phyloP scores from a whole-genome alignment of 2,329 filamentous ascomycete species.

The Aspergillus novofumigatus region DNA sequence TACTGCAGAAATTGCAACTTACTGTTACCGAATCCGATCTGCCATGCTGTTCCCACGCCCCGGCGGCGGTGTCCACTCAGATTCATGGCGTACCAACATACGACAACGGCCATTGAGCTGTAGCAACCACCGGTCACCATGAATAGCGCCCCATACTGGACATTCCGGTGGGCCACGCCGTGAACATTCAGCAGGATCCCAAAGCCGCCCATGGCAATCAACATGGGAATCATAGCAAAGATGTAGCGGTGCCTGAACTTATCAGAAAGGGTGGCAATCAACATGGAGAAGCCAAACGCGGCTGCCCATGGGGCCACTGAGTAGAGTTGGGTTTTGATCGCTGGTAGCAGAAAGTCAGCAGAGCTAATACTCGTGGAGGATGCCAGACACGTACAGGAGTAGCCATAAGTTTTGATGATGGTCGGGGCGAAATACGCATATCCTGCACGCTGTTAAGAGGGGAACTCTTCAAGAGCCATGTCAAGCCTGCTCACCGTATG shows the following conservation, averaged over 20 bases:
- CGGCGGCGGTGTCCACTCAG: constrained; percentile 68
- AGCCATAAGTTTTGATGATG: constrained; percentile 66
- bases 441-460: constrained; percentile 25
- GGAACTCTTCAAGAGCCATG: background rate
- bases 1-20: constrained; percentile 10
- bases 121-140: constrained; percentile 76
- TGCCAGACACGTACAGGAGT: constrained; percentile 38
- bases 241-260: constrained; percentile 66
- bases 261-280: constrained; percentile 70
- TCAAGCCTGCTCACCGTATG: constrained; percentile 50
- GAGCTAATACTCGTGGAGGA: background rate
- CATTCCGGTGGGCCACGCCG: constrained; percentile 49
- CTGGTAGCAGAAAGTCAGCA: constrained; percentile 17
- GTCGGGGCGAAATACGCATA: constrained; percentile 74
- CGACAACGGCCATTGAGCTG: constrained; percentile 81
- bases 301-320: constrained; percentile 60
- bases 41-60: constrained; percentile 69
- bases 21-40: constrained; percentile 70
- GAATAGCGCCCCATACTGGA: constrained; percentile 78
- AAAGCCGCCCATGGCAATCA: constrained; percentile 68
- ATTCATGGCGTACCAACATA: constrained; percentile 83
- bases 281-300: constrained; percentile 75
- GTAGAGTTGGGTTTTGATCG: constrained; percentile 50
- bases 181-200: constrained; percentile 69
- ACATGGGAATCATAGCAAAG: constrained; percentile 67